These are phyloP conservation scores for Sporothrix variecibatus DNA, from an alignment of 2,329 filamentous ascomycete genomes.

Conservation along the genomic window DNA sequence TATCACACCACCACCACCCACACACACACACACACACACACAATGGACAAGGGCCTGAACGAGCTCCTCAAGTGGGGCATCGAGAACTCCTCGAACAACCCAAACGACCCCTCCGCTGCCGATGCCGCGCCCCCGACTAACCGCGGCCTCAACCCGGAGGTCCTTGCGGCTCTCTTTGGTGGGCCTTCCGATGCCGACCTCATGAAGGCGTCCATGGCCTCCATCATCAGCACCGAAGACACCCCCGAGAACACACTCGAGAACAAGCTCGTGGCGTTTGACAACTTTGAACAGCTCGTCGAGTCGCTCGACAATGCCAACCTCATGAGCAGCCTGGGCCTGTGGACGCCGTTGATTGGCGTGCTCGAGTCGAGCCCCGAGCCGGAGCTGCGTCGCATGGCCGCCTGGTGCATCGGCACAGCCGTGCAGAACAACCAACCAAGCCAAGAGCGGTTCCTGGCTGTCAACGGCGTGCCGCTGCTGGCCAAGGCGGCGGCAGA, in stretches of 20 bases:
- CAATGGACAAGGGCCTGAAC: slow-evolving; percentile 41
- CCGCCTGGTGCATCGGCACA: slow-evolving; percentile 92
- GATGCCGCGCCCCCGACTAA: slow-evolving; percentile 37
- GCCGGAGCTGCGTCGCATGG: slow-evolving; percentile 74
- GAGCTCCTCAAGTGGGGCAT: slow-evolving; percentile 45
- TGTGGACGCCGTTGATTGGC: slow-evolving; percentile 80
- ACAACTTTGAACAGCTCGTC: slow-evolving; percentile 92
- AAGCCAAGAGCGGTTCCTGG: slow-evolving; percentile 71
- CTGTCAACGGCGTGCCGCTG: slow-evolving; percentile 66
- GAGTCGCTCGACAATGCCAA: slow-evolving; percentile 96
- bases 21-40: no score
- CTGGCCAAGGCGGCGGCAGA: slow-evolving; percentile 67
- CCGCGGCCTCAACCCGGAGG: slow-evolving; percentile 63
- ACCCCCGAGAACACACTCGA: slow-evolving; percentile 60
- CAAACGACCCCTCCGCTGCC: slow-evolving; percentile 30
- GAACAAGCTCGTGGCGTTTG: slow-evolving; percentile 80
- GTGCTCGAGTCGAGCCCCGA: slow-evolving; percentile 66
- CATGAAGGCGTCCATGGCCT: slow-evolving; percentile 82
- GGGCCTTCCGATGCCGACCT: slow-evolving; percentile 87
- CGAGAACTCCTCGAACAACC: slow-evolving; percentile 34
- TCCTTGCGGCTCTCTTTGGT: slow-evolving; percentile 74
- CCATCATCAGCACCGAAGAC: slow-evolving; percentile 54
- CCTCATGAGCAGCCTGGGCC: slow-evolving; percentile 74
- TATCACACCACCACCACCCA: slow-evolving; percentile 12
- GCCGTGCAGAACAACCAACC: slow-evolving; percentile 95